Percentiles rank a stretch among this genome's conserved stretches.
phyloP scores from a whole-genome alignment of 805 yeast genomes.

The Nakazawaea ambrosiae region DNA sequence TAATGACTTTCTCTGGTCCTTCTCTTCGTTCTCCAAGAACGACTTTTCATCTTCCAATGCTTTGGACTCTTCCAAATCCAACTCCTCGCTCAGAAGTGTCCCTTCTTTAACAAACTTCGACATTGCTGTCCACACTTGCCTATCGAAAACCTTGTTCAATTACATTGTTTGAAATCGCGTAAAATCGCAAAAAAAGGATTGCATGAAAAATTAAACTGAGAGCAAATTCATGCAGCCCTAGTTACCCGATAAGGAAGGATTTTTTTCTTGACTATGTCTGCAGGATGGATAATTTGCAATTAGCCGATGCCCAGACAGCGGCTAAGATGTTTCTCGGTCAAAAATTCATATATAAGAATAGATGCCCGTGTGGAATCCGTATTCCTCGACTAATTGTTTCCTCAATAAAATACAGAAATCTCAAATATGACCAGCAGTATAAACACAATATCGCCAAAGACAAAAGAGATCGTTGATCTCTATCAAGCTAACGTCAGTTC shows the following conservation, averaged over 20 bases:
- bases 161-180: conserved; percentile 1
- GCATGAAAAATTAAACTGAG: background rate
- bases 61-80: conserved; percentile 13
- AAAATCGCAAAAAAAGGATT: background rate
- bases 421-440: background rate
- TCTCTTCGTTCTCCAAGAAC: conserved; percentile 17
- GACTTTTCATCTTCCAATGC: conserved; percentile 13
- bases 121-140: conserved; percentile 8
- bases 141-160: too few species aligned
- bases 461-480: conserved; percentile 9
- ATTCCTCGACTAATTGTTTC: too few species aligned
- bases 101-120: conserved; percentile 18
- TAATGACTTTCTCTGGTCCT: conserved; percentile 29
- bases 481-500: conserved; percentile 16
- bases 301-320: too few species aligned
- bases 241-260: too few species aligned
- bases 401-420: too few species aligned
- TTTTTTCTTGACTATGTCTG: too few species aligned
- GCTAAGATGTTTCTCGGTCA: too few species aligned
- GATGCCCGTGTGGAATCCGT: too few species aligned
- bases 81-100: conserved; percentile 14
- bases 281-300: too few species aligned
- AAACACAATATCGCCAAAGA: conserved; percentile 1
- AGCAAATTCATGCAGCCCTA: background rate
- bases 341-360: too few species aligned